phyloP scores from a whole-genome alignment of 257 asterid species.

The Cinchona pubescens region DNA sequence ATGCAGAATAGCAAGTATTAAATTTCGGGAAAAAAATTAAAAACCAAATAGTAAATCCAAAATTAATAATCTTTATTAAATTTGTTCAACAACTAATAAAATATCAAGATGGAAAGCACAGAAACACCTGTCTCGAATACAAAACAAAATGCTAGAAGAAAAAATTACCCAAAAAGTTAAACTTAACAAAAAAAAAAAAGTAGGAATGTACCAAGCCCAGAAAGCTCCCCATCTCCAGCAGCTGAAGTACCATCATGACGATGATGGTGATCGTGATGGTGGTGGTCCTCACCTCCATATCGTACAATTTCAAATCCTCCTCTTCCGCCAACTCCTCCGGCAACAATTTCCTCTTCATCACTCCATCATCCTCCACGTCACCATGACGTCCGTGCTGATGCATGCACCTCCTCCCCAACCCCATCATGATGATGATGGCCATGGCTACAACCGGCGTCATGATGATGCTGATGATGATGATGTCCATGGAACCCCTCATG shows the following conservation, averaged over 20 bases:
- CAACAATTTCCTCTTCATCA: constrained; percentile 34
- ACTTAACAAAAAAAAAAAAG: background rate
- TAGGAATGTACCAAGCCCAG: constrained; percentile 59
- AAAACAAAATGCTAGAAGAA: too few species aligned
- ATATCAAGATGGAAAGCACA: too few species aligned
- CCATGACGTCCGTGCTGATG: background rate
- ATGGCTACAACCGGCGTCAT: constrained; percentile 20
- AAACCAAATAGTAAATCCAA: too few species aligned
- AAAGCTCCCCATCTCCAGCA: constrained; percentile 34
- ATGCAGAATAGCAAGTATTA: background rate
- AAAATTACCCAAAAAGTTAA: background rate
- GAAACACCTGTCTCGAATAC: too few species aligned
- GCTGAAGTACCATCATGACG: constrained; percentile 22
- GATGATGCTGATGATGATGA: constrained; percentile 36
- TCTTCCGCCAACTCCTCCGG: constrained; percentile 95
- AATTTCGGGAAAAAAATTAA: background rate
- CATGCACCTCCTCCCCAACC: background rate
- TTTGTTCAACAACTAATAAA: too few species aligned
- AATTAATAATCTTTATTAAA: too few species aligned
- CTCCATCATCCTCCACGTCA: constrained; percentile 28
- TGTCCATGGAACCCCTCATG: constrained; percentile 16
- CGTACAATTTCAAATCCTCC: constrained; percentile 68
- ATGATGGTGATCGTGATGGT: constrained; percentile 26
- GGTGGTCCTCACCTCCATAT: constrained; percentile 44
- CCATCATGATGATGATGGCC: constrained; percentile 24